Evolutionary conservation across 768 basidiomycete genomes (phyloP).

Genomic region (Lactifluus rugatus): DNA sequence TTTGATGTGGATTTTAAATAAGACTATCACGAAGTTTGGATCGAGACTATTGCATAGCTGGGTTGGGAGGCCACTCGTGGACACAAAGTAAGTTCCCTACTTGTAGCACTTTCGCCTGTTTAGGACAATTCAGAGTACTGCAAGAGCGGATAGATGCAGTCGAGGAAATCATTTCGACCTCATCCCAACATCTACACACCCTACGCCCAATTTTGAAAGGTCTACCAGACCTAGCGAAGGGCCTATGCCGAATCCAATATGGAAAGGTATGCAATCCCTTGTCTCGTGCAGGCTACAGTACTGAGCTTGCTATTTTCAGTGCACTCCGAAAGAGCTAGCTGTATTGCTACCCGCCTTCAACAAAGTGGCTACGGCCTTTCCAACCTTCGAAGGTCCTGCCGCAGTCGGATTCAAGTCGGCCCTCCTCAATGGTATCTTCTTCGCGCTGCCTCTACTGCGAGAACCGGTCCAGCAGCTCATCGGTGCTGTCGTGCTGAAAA

Average conservation of each 20-base stretch:
- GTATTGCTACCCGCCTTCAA: slow-evolving; percentile 66
- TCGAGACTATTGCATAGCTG: slow-evolving; percentile 73
- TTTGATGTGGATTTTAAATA: slow-evolving; percentile 77
- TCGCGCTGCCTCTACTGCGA: slow-evolving; percentile 55
- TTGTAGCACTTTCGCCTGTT: neutral
- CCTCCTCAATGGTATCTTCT: slow-evolving; percentile 62
- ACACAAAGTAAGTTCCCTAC: slow-evolving; percentile 41
- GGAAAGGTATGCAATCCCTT: slow-evolving; percentile 53
- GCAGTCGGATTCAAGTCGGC: slow-evolving; percentile 52
- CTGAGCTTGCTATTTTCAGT: slow-evolving; percentile 32
- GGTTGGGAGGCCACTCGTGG: slow-evolving; percentile 78
- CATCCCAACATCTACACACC: slow-evolving; percentile 50
- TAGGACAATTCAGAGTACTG: slow-evolving; percentile 41
- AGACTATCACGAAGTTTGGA: slow-evolving; percentile 83
- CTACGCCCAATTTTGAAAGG: slow-evolving; percentile 62
- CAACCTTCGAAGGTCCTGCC: slow-evolving; percentile 32
- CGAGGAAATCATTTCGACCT: slow-evolving; percentile 62
- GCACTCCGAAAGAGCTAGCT: slow-evolving; percentile 75
- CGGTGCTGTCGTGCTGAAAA: slow-evolving; percentile 45
- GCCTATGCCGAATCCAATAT: slow-evolving; percentile 82
- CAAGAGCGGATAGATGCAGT: slow-evolving; percentile 76
- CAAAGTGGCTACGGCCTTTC: slow-evolving; percentile 58
- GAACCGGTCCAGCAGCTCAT: slow-evolving; percentile 46
- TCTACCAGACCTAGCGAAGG: slow-evolving; percentile 82
- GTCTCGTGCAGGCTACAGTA: neutral